These are phyloP conservation scores for Baorangia bicolor DNA, from an alignment of 768 basidiomycete genomes.

Conservation along the genomic window DNA sequence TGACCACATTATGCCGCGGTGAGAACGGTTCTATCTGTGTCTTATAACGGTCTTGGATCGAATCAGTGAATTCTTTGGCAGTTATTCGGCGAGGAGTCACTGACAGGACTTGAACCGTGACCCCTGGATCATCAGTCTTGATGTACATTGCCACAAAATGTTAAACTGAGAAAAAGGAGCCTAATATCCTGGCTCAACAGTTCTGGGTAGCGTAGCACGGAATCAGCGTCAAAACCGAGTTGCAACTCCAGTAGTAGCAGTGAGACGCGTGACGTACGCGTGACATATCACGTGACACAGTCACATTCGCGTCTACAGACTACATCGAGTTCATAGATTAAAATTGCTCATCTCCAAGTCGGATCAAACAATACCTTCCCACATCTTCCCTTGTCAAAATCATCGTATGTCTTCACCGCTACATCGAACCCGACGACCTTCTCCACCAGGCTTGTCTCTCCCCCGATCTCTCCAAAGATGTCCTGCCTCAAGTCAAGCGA, in stretches of 20 bases:
- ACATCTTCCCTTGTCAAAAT: conserved; percentile 69
- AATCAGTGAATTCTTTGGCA: conserved; percentile 1
- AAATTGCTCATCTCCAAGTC: conserved; percentile 49
- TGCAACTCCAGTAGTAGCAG: neutral
- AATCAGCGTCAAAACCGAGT: neutral
- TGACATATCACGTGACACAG: conserved; percentile 23
- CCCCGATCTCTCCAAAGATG: conserved; percentile 70
- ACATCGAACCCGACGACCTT: conserved; percentile 58
- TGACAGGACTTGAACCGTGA: conserved; percentile 99
- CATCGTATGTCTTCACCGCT: conserved; percentile 56
- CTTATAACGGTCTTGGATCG: conserved; percentile 69
- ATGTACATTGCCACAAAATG: conserved; percentile 58
- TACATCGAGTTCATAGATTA: too few relatives aligned
- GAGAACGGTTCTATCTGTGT: conserved; percentile 95
- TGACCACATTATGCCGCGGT: conserved; percentile 92
- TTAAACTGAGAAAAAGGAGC: neutral
- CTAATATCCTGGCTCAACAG: neutral
- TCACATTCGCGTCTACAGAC: conserved; percentile 20
- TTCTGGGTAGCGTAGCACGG: neutral
- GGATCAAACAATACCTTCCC: conserved; percentile 80
- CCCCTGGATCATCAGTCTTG: conserved; percentile 90
- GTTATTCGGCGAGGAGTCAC: conserved; percentile 18
- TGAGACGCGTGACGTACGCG: conserved; percentile 11
- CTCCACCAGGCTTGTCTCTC: conserved; percentile 62
- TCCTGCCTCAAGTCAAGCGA: conserved; percentile 77